These are phyloP conservation scores for Hevea brasiliensis DNA, from an alignment of 345 rosid species.

Conservation along the genomic window DNA sequence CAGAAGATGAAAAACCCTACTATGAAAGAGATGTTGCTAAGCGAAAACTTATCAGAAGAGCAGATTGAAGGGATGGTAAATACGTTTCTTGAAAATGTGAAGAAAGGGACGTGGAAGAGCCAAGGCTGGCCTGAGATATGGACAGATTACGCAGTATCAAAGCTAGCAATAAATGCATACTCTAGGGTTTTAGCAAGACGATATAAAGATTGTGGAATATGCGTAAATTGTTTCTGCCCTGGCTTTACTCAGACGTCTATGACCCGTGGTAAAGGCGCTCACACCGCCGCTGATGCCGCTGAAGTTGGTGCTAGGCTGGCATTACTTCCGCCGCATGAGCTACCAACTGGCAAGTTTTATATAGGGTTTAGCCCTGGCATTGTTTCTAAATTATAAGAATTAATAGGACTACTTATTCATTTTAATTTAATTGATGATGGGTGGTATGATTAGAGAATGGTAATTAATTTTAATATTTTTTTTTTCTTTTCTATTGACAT, in stretches of 20 bases:
- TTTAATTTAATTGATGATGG: no score
- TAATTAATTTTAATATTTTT: no score
- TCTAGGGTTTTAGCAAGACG: slow-evolving; percentile 59
- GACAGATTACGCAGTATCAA: slow-evolving; percentile 87
- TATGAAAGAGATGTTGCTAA: slow-evolving; percentile 40
- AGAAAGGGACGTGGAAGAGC: slow-evolving; percentile 58
- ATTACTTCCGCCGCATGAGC: slow-evolving; percentile 50
- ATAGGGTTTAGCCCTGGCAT: slow-evolving; percentile 34
- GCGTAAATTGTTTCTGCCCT: slow-evolving; percentile 77
- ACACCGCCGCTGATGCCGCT: slow-evolving; percentile 63
- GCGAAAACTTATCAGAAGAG: slow-evolving; percentile 42
- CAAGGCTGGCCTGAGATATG: slow-evolving; percentile 81
- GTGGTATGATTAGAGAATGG: no score
- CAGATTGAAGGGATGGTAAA: slow-evolving; percentile 47
- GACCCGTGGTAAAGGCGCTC: slow-evolving; percentile 73
- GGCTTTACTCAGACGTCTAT: slow-evolving; percentile 83
- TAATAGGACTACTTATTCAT: no score
- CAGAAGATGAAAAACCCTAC: slow-evolving; percentile 71
- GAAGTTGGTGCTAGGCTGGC: slow-evolving; percentile 37
- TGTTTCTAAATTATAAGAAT: slow-evolving; percentile 39
- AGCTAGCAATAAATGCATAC: slow-evolving; percentile 78
- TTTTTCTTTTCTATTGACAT: no score
- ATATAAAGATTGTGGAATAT: slow-evolving; percentile 29
- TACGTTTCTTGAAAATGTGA: slow-evolving; percentile 51
- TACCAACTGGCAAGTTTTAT: slow-evolving; percentile 57